Evolutionary conservation across 1,284 basidiomycete genomes (phyloP).

Genomic region (Sporisorium scitamineum): DNA sequence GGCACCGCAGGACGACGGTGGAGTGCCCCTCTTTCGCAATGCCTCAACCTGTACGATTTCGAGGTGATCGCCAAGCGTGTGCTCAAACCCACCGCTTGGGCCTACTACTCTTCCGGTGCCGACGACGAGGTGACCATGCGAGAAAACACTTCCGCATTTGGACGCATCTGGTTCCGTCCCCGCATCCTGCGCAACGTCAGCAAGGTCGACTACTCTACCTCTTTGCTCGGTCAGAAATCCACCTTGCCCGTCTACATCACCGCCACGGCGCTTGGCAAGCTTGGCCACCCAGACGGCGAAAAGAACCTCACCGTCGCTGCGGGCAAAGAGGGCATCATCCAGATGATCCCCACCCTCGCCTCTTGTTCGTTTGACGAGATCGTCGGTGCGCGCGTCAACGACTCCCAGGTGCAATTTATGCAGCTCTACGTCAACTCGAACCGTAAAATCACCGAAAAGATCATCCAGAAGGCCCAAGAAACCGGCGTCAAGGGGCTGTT

Average conservation of each 20-base stretch:
- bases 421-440: constrained; percentile 85
- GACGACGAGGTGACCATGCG: constrained; percentile 76
- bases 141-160: constrained; percentile 89
- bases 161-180: constrained; percentile 94
- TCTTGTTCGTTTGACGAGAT: constrained; percentile 76
- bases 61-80: constrained; percentile 72
- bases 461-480: constrained; percentile 78
- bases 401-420: constrained; percentile 72
- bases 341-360: constrained; percentile 72
- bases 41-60: constrained; percentile 90
- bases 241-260: constrained; percentile 76
- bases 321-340: constrained; percentile 79
- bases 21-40: constrained; percentile 78
- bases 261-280: constrained; percentile 85
- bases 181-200: constrained; percentile 86
- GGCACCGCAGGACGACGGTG: constrained; percentile 37
- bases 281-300: constrained; percentile 93
- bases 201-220: constrained; percentile 76
- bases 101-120: constrained; percentile 68
- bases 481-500: constrained; percentile 84
- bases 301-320: constrained; percentile 85
- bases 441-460: constrained; percentile 77
- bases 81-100: constrained; percentile 66
- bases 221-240: constrained; percentile 49
- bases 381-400: constrained; percentile 74